Evolutionary conservation across 345 rosid genomes (phyloP), one percentile per base, ranked within the genome.

Genomic region (Salix suchowensis): DNA sequence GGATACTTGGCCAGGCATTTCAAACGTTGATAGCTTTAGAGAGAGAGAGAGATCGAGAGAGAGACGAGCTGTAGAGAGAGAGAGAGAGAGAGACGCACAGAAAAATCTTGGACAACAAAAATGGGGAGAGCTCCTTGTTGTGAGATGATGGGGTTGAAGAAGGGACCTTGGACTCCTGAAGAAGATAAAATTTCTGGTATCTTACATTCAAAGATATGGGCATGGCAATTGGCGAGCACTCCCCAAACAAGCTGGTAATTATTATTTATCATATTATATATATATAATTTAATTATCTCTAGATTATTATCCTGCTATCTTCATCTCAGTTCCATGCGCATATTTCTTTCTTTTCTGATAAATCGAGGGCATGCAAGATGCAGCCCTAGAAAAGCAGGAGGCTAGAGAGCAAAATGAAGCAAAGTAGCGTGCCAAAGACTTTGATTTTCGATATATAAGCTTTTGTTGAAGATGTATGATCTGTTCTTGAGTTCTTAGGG

Each of bases 141-240:
- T 61, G 70, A 70, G 30, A 77, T 70, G 21, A 70, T 77, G 65
- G 79, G 79, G 15, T 24, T 70, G 64, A 77, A 77, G 70, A 77
- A 77, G 40, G 79, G 79, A 19, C 70, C 75, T 13, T 77, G 79
- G 79, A 77, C 74, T 0, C 79, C 79, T 3, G 70, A 70, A 62
- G 79, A 77, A 77, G 79, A 77, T 70, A 55, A 54, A 32, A 62
- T 70, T 44, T 70, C n/a, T 77, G 68, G 65, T 77, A 14, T 77
- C 79, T 77, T 77, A 70, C 18, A 77, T 77, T 21, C 70, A 70
- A 34, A 21, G 36, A 15, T 28, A 19, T 34, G 79, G 79, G 12
- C 79, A 68, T 46, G 40, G 65, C 48, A 77, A 77, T 6, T 77
- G 79, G 79, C 72, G 79, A 70, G 67, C 79, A 11, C 73, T 77